Evolutionary conservation across 768 basidiomycete species (phyloP).

Genomic region (Amanita muscaria): DNA sequence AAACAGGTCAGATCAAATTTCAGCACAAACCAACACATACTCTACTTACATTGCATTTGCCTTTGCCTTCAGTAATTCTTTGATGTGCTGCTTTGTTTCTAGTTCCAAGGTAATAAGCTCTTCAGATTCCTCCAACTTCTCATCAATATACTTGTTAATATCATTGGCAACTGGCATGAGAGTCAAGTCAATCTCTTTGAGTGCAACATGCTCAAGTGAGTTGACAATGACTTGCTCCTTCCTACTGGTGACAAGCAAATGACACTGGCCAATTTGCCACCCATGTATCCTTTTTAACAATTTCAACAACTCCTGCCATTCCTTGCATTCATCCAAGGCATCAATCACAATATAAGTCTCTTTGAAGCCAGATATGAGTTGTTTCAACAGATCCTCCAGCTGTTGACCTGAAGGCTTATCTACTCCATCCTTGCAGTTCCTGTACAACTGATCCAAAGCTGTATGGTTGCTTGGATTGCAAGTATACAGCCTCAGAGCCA

Average conservation of each 20-base stretch:
- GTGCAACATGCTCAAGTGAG: neutral
- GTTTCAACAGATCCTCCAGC: neutral
- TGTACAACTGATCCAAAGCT: too few relatives aligned
- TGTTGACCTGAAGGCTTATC: neutral
- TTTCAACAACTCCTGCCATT: neutral
- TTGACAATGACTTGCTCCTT: neutral
- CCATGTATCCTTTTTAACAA: neutral
- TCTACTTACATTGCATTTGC: slow-evolving; percentile 2
- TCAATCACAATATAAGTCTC: slow-evolving; percentile 2
- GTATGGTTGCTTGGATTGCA: too few relatives aligned
- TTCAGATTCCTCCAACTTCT: neutral
- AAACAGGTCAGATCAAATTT: too few relatives aligned
- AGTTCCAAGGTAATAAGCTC: neutral
- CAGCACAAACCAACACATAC: neutral
- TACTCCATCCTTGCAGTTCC: too few relatives aligned
- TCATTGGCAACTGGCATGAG: neutral
- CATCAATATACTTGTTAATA: slow-evolving; percentile 1
- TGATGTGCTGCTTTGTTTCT: neutral
- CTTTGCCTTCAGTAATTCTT: neutral
- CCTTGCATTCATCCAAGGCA: slow-evolving; percentile 4
- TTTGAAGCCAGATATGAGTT: neutral
- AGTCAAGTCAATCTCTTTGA: neutral
- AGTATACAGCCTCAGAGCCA: too few relatives aligned
- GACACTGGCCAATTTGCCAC: neutral
- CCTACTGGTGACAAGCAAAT: slow-evolving; percentile 1